These are phyloP conservation scores for Trichosporon sp. DNA, from an alignment of 1,284 basidiomycete genomes.

Conservation along the genomic window DNA sequence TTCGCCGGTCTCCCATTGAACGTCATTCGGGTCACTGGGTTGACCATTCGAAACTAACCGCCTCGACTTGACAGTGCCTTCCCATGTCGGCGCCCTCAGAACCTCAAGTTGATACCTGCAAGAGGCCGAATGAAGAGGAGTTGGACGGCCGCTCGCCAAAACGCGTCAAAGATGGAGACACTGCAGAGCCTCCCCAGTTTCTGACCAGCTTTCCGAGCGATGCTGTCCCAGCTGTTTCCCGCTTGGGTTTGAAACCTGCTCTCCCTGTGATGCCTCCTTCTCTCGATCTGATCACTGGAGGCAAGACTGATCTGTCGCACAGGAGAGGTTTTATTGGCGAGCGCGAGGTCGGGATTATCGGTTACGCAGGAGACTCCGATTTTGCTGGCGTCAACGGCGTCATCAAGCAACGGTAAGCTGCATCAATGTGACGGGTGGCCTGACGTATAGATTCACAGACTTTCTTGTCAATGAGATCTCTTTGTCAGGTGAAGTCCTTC, in stretches of 20 bases:
- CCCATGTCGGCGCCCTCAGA: neutral
- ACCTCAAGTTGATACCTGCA: neutral
- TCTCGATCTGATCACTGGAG: constrained; percentile 34
- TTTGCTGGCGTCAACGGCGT: constrained; percentile 71
- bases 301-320: constrained; percentile 28
- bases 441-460: constrained; percentile 72
- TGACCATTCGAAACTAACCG: neutral
- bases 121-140: neutral
- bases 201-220: constrained; percentile 7
- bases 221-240: constrained; percentile 31
- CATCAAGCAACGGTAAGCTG: constrained; percentile 81
- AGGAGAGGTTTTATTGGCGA: constrained; percentile 58
- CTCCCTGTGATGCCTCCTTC: constrained; percentile 38
- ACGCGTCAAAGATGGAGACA: neutral
- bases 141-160: neutral
- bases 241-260: constrained; percentile 36
- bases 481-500: constrained; percentile 68
- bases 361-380: constrained; percentile 70
- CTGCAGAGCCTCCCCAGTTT: neutral
- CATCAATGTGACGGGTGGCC: neutral
- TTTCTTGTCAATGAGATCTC: constrained; percentile 88
- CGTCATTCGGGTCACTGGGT: neutral
- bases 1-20: neutral
- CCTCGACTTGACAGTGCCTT: neutral
- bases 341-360: constrained; percentile 82